Evolutionary conservation across 345 rosid species (phyloP).

Genomic region (Hibiscus tridactylites): DNA sequence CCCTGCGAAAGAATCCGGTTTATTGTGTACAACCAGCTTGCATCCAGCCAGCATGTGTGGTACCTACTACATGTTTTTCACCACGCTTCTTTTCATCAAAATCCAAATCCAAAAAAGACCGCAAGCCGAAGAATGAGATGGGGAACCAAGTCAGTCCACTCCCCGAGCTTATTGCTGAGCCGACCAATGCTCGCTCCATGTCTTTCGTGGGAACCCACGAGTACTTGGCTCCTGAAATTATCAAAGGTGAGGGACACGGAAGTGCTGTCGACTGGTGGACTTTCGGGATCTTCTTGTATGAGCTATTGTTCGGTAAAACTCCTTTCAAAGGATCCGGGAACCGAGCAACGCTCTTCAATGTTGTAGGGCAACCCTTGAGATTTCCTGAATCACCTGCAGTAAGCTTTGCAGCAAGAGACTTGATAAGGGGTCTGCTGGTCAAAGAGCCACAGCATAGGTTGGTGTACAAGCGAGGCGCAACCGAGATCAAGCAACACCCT

Average conservation of each 20-base stretch:
- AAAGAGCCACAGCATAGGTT: conserved; percentile 36
- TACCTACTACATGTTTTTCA: conserved; percentile 51
- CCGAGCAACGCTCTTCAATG: conserved; percentile 61
- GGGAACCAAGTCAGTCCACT: conserved; percentile 63
- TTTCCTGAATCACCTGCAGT: conserved; percentile 71
- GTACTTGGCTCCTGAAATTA: conserved; percentile 83
- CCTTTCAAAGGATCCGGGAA: not conserved
- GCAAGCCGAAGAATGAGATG: conserved; percentile 39
- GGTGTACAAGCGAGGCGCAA: conserved; percentile 73
- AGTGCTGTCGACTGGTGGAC: conserved; percentile 95
- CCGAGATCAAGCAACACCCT: conserved; percentile 72
- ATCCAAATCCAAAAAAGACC: conserved; percentile 31
- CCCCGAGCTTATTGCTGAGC: conserved; percentile 83
- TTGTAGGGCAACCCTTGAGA: conserved; percentile 66
- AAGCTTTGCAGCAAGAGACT: conserved; percentile 65
- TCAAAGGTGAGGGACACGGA: conserved; percentile 84
- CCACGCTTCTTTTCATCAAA: conserved; percentile 51
- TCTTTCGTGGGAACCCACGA: conserved; percentile 87
- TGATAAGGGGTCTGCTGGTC: conserved; percentile 69
- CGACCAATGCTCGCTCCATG: conserved; percentile 84
- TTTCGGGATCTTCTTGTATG: conserved; percentile 55
- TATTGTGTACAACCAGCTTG: conserved; percentile 61
- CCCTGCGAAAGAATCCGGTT: conserved; percentile 40
- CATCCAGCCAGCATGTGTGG: conserved; percentile 52
- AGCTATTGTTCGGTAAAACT: not conserved